These are phyloP conservation scores for Strobilomyces confusus DNA, from an alignment of 768 basidiomycete species.

Conservation along the genomic window DNA sequence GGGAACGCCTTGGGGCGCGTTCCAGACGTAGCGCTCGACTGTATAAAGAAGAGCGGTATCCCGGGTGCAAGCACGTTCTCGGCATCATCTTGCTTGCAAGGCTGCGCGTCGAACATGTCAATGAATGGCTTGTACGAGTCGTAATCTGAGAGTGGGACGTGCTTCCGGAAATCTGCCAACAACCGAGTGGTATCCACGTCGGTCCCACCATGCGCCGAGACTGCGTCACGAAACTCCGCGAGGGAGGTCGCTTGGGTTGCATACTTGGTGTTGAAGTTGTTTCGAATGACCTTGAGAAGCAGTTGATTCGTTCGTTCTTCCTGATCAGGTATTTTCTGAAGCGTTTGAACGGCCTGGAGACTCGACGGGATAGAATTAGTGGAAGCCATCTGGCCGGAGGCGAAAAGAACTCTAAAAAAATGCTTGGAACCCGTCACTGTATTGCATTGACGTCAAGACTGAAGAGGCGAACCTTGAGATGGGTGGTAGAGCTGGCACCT, in stretches of 20 bases:
- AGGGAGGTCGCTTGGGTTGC: neutral
- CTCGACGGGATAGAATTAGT: neutral
- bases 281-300: neutral
- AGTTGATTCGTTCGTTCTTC: neutral
- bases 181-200: conserved; percentile 4
- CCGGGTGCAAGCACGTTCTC: neutral
- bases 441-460: no score
- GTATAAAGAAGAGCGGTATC: conserved; percentile 4
- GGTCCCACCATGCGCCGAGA: neutral
- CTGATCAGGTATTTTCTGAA: neutral
- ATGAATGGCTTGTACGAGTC: conserved; percentile 14
- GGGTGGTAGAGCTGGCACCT: no score
- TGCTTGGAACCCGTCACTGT: no score
- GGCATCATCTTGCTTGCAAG: conserved; percentile 17
- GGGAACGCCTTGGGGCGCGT: conserved; percentile 4
- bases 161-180: neutral
- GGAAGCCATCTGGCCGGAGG: no score
- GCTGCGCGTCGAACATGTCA: conserved; percentile 7
- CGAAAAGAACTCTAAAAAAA: no score
- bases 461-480: no score
- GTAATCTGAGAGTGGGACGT: conserved; percentile 3
- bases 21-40: conserved; percentile 16
- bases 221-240: neutral
- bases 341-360: neutral
- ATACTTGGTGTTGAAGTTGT: neutral